phyloP scores from a whole-genome alignment of 441 rosid species.

The Gossypium gossypioides region DNA sequence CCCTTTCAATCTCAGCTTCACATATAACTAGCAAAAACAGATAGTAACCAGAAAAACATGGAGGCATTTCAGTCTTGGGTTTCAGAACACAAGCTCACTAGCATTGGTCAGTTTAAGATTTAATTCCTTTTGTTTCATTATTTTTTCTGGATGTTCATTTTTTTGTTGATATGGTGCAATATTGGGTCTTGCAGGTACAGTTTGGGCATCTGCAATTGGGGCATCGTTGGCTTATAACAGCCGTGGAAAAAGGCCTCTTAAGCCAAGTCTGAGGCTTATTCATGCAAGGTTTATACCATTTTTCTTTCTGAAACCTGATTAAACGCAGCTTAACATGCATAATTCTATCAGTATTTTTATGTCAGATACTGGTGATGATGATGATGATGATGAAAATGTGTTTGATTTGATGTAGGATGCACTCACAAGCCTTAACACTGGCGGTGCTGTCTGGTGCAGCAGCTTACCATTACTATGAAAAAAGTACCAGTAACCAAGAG shows the following conservation, averaged over 20 bases:
- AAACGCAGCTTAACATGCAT: not conserved
- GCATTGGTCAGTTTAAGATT: conserved; percentile 32
- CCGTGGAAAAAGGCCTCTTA: conserved; percentile 36
- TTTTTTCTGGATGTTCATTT: not conserved
- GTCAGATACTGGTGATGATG: not conserved
- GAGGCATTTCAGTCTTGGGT: conserved; percentile 52
- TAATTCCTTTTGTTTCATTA: not conserved
- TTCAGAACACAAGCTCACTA: conserved; percentile 47
- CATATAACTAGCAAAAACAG: not conserved
- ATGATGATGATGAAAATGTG: not conserved
- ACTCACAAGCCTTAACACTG: conserved; percentile 59
- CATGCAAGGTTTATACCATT: conserved; percentile 45
- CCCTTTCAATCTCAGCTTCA: not conserved
- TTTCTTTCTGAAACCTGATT: not conserved
- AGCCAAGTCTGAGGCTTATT: conserved; percentile 59
- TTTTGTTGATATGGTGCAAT: not conserved
- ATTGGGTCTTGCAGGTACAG: conserved; percentile 26
- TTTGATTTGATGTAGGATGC: conserved; percentile 35
- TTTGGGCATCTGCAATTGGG: conserved; percentile 55
- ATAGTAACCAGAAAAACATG: conserved; percentile 16
- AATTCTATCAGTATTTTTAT: not conserved
- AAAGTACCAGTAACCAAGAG: conserved; percentile 18
- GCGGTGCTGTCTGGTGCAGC: conserved; percentile 64
- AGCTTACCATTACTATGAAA: conserved; percentile 47
- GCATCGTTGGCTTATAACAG: conserved; percentile 45